Evolutionary conservation across 257 asterid species (phyloP), one percentile per base, ranked within the genome.

Genomic region (Salvia hispanica): DNA sequence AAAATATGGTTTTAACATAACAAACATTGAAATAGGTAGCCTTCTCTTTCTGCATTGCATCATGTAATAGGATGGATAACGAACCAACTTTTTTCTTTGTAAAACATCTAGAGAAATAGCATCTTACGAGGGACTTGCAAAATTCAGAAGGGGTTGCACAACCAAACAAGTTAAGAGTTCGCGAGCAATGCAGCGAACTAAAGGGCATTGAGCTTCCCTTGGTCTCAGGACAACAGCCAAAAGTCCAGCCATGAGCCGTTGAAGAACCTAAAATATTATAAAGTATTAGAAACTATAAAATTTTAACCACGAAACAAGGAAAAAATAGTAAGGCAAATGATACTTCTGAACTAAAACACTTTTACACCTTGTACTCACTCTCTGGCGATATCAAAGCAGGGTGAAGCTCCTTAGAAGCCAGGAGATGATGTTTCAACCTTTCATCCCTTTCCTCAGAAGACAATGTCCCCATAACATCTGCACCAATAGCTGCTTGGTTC

Each of bases 311-410:
- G 61, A 70, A 37, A 39, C 60, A 12, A 13, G 54, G 63, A 25
- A 60, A 55, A 58, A 8, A 8, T 33, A 50, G 54, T 59, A 66
- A 50, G 28, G 15, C 39, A 67, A 76, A 68, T 59, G 79, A 67
- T 39, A 59, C 57, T 21, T 76, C 70, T 81, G 77, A 72, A 79
- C 64, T 46, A 85, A 86, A 84, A 72, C 83, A 75, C 91, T 76
- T 86, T 77, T 85, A 84, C 93, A 94, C 99, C 99, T 94, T 94
- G 95, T 94, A 91, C 96, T 94, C 99, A 89, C 95, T 76, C 84
- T 94, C 99, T 57, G 98, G 66, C 74, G 99, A 89, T 77, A 89
- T 80, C 87, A 94, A 77, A 67, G 99, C 99, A 66, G 99, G 99
- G 80, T 94, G 99, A 75, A 94, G 98, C 81, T 94, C 96, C 80